Conservation (phyloP, 2,329 filamentous ascomycete species). For the Aspergillus neotritici region DNA sequence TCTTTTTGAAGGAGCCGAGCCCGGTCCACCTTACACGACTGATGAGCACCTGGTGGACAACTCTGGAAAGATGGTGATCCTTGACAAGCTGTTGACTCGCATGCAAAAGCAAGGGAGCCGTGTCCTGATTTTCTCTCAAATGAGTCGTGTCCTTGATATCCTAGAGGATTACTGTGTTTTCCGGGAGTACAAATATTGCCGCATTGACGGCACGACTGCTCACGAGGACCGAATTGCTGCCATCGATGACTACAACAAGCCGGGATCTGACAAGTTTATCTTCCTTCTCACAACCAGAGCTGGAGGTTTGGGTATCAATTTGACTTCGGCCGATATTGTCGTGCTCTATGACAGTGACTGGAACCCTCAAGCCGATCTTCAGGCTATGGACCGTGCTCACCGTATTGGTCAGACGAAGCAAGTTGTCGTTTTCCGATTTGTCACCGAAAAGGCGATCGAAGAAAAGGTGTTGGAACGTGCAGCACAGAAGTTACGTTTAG, state of each 20-base stretch:
- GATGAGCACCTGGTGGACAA: constrained; percentile 94
- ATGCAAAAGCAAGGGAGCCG: constrained; percentile 83
- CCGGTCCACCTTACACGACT: constrained; percentile 94
- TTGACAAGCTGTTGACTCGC: constrained; percentile 82
- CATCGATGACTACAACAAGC: constrained; percentile 98
- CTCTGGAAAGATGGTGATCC: constrained; percentile 92
- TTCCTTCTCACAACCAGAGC: constrained; percentile 94
- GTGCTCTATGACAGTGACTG: constrained; percentile 96
- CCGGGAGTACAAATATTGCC: constrained; percentile 88
- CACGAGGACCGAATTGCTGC: constrained; percentile 96
- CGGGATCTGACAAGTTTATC: constrained; percentile 90
- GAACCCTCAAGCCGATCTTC: constrained; percentile 97
- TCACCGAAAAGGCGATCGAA: constrained; percentile 96
- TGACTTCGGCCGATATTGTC: constrained; percentile 92
- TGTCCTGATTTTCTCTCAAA: constrained; percentile 98
- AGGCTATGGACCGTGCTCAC: constrained; percentile 98
- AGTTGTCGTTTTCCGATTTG: constrained; percentile 91
- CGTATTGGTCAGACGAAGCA: constrained; percentile 99
- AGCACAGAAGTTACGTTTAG: constrained; percentile 90
- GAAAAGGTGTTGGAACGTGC: constrained; percentile 96
- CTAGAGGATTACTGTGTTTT: constrained; percentile 98
- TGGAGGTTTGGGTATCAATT: constrained; percentile 92
- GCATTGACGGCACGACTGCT: constrained; percentile 92
- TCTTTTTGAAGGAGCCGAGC: constrained; percentile 93
- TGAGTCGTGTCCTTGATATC: constrained; percentile 95